A percentile compares a stretch with the other conserved stretches of the same genome.
These are phyloP conservation scores for Artemisia argyi DNA, from an alignment of 129 eudicot genomes.

Conservation along the genomic window DNA sequence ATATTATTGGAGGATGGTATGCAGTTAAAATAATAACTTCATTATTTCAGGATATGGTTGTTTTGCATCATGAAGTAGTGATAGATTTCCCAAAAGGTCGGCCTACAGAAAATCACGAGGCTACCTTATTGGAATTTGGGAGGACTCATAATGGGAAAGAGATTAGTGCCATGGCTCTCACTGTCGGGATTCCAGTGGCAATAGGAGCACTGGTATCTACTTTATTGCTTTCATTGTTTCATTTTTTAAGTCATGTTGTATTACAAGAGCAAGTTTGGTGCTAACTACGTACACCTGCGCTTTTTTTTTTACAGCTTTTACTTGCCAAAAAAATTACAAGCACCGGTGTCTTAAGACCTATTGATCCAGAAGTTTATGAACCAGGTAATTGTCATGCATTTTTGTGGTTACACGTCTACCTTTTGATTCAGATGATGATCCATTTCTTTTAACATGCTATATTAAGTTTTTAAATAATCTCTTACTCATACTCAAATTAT, in stretches of 20 bases:
- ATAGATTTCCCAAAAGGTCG: too few species aligned
- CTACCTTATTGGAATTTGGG: too few species aligned
- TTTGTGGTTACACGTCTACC: not conserved
- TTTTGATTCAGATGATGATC: not conserved
- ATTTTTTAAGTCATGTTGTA: not conserved
- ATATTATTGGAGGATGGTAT: too few species aligned
- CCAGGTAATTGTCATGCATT: constrained; percentile 63
- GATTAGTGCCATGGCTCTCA: too few species aligned
- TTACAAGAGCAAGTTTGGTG: not conserved
- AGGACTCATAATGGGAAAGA: too few species aligned
- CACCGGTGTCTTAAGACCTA: constrained; percentile 78
- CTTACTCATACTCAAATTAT: too few species aligned
- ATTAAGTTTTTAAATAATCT: too few species aligned
- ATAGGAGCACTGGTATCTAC: constrained; percentile 84
- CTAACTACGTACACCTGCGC: not conserved
- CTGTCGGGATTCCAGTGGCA: constrained; percentile 95
- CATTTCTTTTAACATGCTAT: too few species aligned
- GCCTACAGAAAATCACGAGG: too few species aligned
- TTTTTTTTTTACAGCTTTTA: constrained; percentile 43
- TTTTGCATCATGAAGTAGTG: too few species aligned
- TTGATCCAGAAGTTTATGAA: constrained; percentile 74
- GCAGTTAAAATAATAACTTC: too few species aligned
- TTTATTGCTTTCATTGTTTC: not conserved
- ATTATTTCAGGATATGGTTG: too few species aligned
- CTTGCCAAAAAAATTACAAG: constrained; percentile 61